These are phyloP conservation scores for Avena eriantha DNA, from an alignment of 176 grass and related monocot species.

Conservation along the genomic window DNA sequence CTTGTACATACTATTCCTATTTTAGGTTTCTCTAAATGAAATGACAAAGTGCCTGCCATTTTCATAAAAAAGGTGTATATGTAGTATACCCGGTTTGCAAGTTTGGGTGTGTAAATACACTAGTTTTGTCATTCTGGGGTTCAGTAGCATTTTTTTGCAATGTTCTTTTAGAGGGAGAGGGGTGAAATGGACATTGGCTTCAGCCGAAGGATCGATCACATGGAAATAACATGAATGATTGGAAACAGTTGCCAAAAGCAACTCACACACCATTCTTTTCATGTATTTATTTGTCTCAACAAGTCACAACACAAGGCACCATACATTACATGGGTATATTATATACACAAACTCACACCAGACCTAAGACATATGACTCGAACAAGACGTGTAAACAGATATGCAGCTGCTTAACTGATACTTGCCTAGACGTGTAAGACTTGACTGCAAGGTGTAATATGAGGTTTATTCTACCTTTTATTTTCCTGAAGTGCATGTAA, in stretches of 20 bases:
- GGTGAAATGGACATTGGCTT: neutral
- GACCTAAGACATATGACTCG: neutral
- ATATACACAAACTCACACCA: neutral
- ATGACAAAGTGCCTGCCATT: neutral
- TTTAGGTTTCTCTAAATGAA: slow-evolving; percentile 5
- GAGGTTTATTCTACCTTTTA: neutral
- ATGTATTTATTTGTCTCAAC: neutral
- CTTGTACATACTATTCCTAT: neutral
- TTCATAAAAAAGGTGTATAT: neutral
- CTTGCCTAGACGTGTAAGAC: neutral
- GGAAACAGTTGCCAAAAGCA: neutral
- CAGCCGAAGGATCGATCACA: neutral
- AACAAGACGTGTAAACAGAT: neutral
- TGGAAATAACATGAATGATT: neutral
- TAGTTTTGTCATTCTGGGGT: slow-evolving; percentile 8
- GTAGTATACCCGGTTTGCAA: neutral
- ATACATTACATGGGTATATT: neutral
- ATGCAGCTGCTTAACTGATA: neutral
- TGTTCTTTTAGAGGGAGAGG: neutral
- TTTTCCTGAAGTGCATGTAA: neutral
- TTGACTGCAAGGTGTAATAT: neutral
- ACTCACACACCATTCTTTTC: neutral
- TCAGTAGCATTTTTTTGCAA: neutral
- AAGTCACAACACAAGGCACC: neutral
- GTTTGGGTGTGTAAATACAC: neutral